These are phyloP conservation scores for Cyberlindnera maritima DNA, from an alignment of 805 yeast genomes.

Conservation along the genomic window DNA sequence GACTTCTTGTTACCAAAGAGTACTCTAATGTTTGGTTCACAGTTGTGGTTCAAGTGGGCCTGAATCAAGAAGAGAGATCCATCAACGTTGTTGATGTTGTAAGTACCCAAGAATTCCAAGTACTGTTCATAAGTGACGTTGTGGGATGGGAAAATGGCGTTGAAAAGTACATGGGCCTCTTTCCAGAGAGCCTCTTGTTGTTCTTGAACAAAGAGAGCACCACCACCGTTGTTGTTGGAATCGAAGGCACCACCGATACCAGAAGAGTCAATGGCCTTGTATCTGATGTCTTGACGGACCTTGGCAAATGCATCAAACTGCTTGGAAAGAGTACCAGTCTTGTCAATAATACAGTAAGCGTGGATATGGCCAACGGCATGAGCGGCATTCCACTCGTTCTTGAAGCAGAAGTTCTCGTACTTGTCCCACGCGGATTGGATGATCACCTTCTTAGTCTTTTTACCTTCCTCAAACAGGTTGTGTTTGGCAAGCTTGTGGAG, in stretches of 20 bases:
- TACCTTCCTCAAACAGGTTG: slow-evolving; percentile 35
- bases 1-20: slow-evolving; percentile 40
- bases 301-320: slow-evolving; percentile 64
- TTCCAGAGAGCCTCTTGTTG: slow-evolving; percentile 59
- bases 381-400: slow-evolving; percentile 66
- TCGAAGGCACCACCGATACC: slow-evolving; percentile 42
- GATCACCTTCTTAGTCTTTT: slow-evolving; percentile 35
- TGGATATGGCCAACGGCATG: slow-evolving; percentile 60
- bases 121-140: slow-evolving; percentile 49
- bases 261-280: slow-evolving; percentile 54
- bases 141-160: slow-evolving; percentile 41
- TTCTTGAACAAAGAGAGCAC: slow-evolving; percentile 52
- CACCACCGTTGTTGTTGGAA: slow-evolving; percentile 42
- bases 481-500: slow-evolving; percentile 62
- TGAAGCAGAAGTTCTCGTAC: slow-evolving; percentile 59
- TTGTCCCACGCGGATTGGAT: slow-evolving; percentile 48
- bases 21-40: slow-evolving; percentile 67
- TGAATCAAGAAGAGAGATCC: slow-evolving; percentile 59
- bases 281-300: slow-evolving; percentile 64
- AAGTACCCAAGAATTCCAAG: slow-evolving; percentile 63
- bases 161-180: slow-evolving; percentile 50
- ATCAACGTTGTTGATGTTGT: slow-evolving; percentile 70
- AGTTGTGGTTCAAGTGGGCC: slow-evolving; percentile 73
- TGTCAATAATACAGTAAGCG: slow-evolving; percentile 42
- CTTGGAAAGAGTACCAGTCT: slow-evolving; percentile 36